A percentile compares a stretch with the other conserved stretches of the same genome.
Evolutionary conservation across 192 early-diverging fungal genomes (phyloP).

Genomic region (Coemansia sp.): DNA sequence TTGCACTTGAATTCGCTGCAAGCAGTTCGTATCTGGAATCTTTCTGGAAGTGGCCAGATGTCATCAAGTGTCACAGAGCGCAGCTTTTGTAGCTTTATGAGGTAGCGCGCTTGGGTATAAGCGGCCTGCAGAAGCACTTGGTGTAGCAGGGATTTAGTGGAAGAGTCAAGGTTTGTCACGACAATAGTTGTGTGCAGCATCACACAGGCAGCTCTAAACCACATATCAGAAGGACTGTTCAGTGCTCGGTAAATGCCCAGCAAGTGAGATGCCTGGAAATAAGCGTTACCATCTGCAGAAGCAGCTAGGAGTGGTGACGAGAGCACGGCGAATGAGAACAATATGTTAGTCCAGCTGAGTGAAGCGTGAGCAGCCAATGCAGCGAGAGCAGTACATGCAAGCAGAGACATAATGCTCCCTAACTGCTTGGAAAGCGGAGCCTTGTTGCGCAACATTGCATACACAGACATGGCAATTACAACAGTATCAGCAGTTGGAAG

Average conservation of each 20-base stretch:
- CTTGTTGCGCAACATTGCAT: neutral
- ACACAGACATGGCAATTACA: neutral
- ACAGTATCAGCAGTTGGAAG: neutral
- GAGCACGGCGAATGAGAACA: neutral
- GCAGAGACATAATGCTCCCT: neutral
- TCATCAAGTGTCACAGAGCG: neutral
- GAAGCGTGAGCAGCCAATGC: neutral
- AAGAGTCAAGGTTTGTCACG: no score
- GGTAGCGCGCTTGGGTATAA: neutral
- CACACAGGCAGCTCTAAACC: neutral
- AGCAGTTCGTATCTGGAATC: neutral
- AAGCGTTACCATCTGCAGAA: neutral
- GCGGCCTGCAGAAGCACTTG: no score
- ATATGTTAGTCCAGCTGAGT: neutral
- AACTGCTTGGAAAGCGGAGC: neutral
- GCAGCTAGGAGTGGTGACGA: neutral
- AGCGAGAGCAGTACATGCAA: neutral
- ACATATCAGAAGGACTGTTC: neutral
- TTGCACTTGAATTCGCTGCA: conserved; percentile 24
- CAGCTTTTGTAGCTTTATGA: neutral
- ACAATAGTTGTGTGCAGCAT: no score
- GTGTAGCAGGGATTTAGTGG: no score
- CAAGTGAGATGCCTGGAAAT: neutral
- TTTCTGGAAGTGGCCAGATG: neutral
- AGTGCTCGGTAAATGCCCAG: neutral